These are phyloP conservation scores for Cucumis sativus DNA, from an alignment of 306 rosid genomes.

Conservation along the genomic window DNA sequence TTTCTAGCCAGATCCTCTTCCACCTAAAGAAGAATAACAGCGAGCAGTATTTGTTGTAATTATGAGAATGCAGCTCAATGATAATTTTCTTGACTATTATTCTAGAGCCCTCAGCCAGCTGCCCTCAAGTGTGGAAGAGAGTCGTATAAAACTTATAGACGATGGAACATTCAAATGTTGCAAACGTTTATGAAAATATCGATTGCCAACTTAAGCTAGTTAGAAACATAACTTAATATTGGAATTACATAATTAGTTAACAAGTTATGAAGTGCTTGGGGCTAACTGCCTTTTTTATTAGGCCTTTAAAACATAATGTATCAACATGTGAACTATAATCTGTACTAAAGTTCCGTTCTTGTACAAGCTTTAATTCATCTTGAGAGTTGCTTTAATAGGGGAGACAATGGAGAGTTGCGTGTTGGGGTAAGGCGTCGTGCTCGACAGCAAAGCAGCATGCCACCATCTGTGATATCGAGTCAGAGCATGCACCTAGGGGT, in stretches of 20 bases:
- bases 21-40: neutral
- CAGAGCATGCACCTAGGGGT: conserved; percentile 97
- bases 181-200: neutral
- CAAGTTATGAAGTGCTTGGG: neutral
- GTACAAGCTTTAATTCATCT: conserved; percentile 10
- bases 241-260: neutral
- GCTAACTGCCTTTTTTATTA: neutral
- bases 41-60: neutral
- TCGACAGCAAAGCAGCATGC: conserved; percentile 72
- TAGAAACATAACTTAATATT: neutral
- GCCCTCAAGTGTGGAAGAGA: neutral
- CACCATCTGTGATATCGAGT: conserved; percentile 84
- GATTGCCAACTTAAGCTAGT: neutral
- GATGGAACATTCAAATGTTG: neutral
- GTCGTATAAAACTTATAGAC: neutral
- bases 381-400: conserved; percentile 34
- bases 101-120: neutral
- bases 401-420: conserved; percentile 59
- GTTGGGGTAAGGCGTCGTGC: conserved; percentile 87
- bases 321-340: neutral
- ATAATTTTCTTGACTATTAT: neutral
- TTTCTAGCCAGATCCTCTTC: neutral
- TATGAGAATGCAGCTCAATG: neutral
- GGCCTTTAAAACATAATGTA: neutral
- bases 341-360: neutral